Evolutionary conservation across 169 alveolate species (phyloP), one percentile per base, ranked within the genome.

Genomic region (Plasmodium berghei): DNA sequence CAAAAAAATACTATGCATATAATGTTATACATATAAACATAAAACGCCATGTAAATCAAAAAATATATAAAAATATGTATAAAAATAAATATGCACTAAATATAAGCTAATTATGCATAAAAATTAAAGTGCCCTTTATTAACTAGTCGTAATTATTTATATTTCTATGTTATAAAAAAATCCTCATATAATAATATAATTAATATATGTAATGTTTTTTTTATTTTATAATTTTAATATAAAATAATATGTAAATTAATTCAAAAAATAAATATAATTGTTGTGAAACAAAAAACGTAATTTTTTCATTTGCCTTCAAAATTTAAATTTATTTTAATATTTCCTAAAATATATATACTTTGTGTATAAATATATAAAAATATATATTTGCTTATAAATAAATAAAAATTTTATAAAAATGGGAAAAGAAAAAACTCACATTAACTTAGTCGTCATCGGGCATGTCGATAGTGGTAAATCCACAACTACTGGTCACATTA

Each of bases 401-500:
- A 72, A 54, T 52, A 28, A 16, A 73, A 55, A 1, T 1, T 55
- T 22, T 42, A 18, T 26, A 22, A 90, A 90, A 73, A 93, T 93
- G 95, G 94, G 93, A 74, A 93, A 91, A 93, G 98, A 95, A 87
- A 97, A 97, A 96, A 94, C 97, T 67, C 99, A 97, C 93, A 95
- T 97, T 34, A 95, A 96, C 97, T 88, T 97, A 87, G 99, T 97
- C 63, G 99, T 97, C 64, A 96, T 97, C 89, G 99, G 99, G 87
- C 99, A 98, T 92, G 99, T 98, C 97, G 99, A 98, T 88, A 94
- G 98, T 83, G 99, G 99, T 80, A 98, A 98, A 93, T 96, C 99
- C 91, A 98, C 99, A 61, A 97, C 99, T 59, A 96, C 99, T 63
- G 99, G 99, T 55, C 99, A 96, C 93, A 93, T 97, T 88, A 95